phyloP scores from a whole-genome alignment of 768 basidiomycete species.

The Pleurotus citrinopileatus region DNA sequence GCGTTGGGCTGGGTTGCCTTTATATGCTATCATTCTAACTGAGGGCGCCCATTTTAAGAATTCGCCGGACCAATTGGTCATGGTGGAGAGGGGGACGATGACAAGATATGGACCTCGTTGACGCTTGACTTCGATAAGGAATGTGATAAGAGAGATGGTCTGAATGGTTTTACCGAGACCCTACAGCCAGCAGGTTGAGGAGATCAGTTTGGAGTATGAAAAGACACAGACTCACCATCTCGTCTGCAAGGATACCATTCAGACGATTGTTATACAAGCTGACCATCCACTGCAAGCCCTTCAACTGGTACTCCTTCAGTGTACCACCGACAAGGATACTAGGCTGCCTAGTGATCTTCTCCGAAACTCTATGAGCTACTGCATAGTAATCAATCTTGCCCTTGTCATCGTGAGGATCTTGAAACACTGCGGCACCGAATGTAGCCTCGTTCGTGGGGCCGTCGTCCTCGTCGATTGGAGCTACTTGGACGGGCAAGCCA shows the following conservation, averaged over 20 bases:
- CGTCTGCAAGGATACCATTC: constrained; percentile 93
- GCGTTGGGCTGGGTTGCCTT: constrained; percentile 85
- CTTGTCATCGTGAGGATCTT: constrained; percentile 57
- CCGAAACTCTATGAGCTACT: constrained; percentile 89
- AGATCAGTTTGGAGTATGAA: background rate
- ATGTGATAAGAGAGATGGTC: constrained; percentile 92
- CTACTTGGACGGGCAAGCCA: constrained; percentile 33
- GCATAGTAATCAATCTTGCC: constrained; percentile 94
- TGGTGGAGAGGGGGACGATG: constrained; percentile 92
- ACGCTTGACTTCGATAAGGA: constrained; percentile 88
- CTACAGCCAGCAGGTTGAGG: constrained; percentile 31
- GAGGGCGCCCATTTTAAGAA: constrained; percentile 96
- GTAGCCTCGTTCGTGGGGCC: constrained; percentile 83
- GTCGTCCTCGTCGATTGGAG: constrained; percentile 56
- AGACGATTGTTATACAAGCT: constrained; percentile 94
- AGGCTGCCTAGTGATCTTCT: constrained; percentile 78
- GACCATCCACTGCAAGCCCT: constrained; percentile 98
- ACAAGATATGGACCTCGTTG: constrained; percentile 95
- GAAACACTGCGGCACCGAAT: constrained; percentile 78
- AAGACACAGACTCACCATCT: constrained; percentile 62
- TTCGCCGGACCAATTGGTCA: constrained; percentile 97
- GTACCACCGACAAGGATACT: constrained; percentile 79
- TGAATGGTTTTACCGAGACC: constrained; percentile 96
- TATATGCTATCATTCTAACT: constrained; percentile 81
- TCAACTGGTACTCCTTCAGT: constrained; percentile 92